phyloP scores from a whole-genome alignment of 2,329 filamentous ascomycete genomes.

The Aspergillus japonicus region DNA sequence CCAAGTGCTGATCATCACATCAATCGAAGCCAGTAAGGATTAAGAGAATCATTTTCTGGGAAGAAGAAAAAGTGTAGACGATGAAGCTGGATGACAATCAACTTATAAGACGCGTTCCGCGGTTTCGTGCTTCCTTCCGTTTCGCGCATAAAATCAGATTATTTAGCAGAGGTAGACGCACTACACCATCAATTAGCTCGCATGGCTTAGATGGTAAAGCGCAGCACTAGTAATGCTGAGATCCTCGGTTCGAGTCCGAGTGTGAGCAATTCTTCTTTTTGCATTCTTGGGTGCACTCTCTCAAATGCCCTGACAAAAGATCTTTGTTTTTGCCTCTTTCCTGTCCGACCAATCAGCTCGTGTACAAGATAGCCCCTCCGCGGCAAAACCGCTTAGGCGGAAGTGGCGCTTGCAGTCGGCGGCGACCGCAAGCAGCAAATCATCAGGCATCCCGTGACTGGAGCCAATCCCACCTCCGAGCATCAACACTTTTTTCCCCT shows the following conservation, averaged over 20 bases:
- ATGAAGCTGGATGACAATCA: neutral
- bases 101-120: neutral
- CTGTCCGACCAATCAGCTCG: neutral
- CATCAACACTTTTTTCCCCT: conserved; percentile 25
- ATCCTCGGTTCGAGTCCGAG: neutral
- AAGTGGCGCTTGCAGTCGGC: conserved; percentile 22
- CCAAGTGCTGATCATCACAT: neutral
- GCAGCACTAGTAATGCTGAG: neutral
- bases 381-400: conserved; percentile 29
- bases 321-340: neutral
- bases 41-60: neutral
- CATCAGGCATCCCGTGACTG: conserved; percentile 21
- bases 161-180: neutral
- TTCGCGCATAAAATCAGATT: rapidly evolving
- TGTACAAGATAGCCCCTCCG: neutral
- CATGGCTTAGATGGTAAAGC: neutral
- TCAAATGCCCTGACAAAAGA: neutral
- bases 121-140: neutral
- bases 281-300: neutral
- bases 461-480: conserved; percentile 21
- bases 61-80: neutral
- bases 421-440: conserved; percentile 23
- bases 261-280: neutral
- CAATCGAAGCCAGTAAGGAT: neutral
- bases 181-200: neutral